phyloP scores from a whole-genome alignment of 495 filamentous ascomycete genomes.

The Geoglossum glabrum region DNA sequence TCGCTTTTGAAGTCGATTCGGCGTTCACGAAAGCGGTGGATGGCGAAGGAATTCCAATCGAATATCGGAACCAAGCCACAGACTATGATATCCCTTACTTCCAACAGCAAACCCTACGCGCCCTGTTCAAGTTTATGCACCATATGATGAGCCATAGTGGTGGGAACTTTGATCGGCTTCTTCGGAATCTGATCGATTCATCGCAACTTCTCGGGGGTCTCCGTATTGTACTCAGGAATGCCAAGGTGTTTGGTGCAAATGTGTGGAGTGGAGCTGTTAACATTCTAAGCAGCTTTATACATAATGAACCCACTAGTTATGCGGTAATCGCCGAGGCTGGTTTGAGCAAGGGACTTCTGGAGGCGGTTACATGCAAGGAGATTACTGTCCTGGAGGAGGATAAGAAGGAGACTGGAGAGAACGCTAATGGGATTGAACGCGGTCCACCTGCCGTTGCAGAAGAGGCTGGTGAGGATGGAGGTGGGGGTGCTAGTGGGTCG shows the following conservation, averaged over 20 bases:
- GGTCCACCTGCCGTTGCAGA: slow-evolving; percentile 1
- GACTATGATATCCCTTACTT: slow-evolving; percentile 88
- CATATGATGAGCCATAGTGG: slow-evolving; percentile 79
- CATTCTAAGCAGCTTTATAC: slow-evolving; percentile 88
- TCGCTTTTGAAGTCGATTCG: slow-evolving; percentile 55
- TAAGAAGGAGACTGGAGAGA: slow-evolving; percentile 16
- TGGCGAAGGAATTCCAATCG: slow-evolving; percentile 53
- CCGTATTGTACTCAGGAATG: slow-evolving; percentile 62
- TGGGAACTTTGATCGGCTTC: slow-evolving; percentile 67
- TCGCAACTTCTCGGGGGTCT: slow-evolving; percentile 61
- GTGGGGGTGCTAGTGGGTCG: not conserved
- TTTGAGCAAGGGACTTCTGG: slow-evolving; percentile 62
- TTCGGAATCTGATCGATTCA: slow-evolving; percentile 89
- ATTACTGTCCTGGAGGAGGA: slow-evolving; percentile 22
- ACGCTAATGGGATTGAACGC: slow-evolving; percentile 5
- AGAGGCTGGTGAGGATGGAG: slow-evolving; percentile 6
- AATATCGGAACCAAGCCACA: slow-evolving; percentile 58
- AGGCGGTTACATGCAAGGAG: slow-evolving; percentile 47
- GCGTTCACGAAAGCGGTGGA: slow-evolving; percentile 40
- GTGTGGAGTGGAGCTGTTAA: slow-evolving; percentile 87
- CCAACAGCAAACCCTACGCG: slow-evolving; percentile 79
- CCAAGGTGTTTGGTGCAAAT: slow-evolving; percentile 58
- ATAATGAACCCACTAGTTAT: slow-evolving; percentile 97
- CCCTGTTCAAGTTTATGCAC: slow-evolving; percentile 87
- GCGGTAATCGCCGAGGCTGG: slow-evolving; percentile 87